Conservation (phyloP, 768 basidiomycete species). For the Russula compacta region DNA sequence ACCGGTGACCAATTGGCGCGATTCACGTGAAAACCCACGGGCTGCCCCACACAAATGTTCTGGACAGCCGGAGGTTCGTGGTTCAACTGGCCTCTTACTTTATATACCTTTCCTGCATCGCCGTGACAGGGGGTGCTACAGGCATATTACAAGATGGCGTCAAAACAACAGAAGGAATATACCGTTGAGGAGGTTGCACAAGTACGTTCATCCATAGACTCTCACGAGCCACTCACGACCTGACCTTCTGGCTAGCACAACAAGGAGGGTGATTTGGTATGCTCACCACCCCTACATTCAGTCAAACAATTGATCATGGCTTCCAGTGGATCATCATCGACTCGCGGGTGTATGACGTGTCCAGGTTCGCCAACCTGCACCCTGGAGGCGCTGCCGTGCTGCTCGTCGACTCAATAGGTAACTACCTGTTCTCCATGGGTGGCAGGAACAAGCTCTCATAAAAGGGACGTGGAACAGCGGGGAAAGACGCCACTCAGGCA, state of each 20-base stretch:
- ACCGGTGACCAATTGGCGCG: too few species aligned
- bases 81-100: too few species aligned
- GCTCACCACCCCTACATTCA: slow-evolving; percentile 20
- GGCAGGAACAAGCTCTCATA: background rate
- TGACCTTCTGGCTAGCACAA: slow-evolving; percentile 56
- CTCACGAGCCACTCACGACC: background rate
- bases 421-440: background rate
- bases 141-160: background rate
- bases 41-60: too few species aligned
- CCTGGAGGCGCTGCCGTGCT: slow-evolving; percentile 79
- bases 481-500: slow-evolving; percentile 64
- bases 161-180: slow-evolving; percentile 29
- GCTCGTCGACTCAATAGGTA: slow-evolving; percentile 56
- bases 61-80: too few species aligned
- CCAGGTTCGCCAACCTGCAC: slow-evolving; percentile 74
- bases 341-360: slow-evolving; percentile 72
- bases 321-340: slow-evolving; percentile 74
- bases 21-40: too few species aligned
- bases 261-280: slow-evolving; percentile 70
- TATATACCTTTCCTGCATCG: too few species aligned
- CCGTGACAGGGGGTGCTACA: background rate
- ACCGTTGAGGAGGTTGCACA: slow-evolving; percentile 56
- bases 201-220: slow-evolving; percentile 31
- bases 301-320: background rate
- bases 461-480: slow-evolving; percentile 33